phyloP scores from a whole-genome alignment of 805 yeast species.

The Candida bentonensis region DNA sequence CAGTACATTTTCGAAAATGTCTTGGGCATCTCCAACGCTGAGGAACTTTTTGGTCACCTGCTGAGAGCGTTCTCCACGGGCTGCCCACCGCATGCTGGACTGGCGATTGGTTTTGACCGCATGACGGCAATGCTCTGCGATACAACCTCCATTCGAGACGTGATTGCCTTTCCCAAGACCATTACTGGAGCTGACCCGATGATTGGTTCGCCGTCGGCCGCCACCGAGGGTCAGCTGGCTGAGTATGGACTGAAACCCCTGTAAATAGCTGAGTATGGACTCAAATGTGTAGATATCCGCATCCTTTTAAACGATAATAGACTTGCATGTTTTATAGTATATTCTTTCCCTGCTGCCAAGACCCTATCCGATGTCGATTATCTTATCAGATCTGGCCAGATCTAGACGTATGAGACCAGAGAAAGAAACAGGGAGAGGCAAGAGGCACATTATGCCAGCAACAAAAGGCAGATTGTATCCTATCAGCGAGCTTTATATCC shows the following conservation, averaged over 20 bases:
- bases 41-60: conserved; percentile 69
- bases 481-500: no score
- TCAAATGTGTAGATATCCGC: no score
- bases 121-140: conserved; percentile 84
- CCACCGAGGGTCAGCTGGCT: conserved; percentile 32
- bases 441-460: no score
- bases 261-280: no score
- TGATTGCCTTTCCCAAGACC: conserved; percentile 91
- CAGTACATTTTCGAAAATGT: conserved; percentile 52
- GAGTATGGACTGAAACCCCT: not conserved
- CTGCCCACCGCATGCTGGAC: conserved; percentile 97
- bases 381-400: no score
- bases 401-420: no score
- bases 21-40: conserved; percentile 42
- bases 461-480: no score
- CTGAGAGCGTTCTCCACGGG: conserved; percentile 73
- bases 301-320: no score
- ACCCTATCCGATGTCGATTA: no score
- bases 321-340: no score
- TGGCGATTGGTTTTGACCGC: conserved; percentile 91
- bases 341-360: no score
- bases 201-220: conserved; percentile 70
- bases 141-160: conserved; percentile 69
- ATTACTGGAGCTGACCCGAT: conserved; percentile 78
- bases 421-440: no score